Evolutionary conservation across 2,329 filamentous ascomycete species (phyloP), one percentile per base, ranked within the genome.

Genomic region (Hansfordia pulvinata): DNA sequence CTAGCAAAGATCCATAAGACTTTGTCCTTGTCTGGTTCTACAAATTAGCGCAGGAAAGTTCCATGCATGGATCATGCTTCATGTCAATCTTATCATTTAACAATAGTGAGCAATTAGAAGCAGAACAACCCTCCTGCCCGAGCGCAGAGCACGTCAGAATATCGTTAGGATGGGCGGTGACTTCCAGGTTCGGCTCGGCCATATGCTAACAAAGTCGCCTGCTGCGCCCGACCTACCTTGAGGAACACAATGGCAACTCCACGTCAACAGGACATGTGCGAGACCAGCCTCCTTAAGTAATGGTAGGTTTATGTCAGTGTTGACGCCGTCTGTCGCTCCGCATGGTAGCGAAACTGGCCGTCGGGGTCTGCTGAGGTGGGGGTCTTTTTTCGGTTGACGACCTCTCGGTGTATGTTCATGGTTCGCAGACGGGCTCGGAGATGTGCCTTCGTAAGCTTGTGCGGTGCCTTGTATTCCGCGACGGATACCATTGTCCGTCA

Each of bases 231-330:
- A 23, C 45, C 30, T 7, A 59, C 32, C 23, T 44, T 49, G n/a
- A 64, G 46, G 30, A 61, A 62, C 17, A 62, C 50, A 24, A 52
- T 53, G 3, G 50, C 46, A 36, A 63, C 52, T 13, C 54, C 53
- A 2, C 10, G 45, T 50, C 19, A 65, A 29, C 15, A 49, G 43
- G 9, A 60, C 49, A 32, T 58, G 60, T 29, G 57, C 49, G 6
- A 62, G 43, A 0, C 62, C 54, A 10, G 41, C 43, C 26, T 56
- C 37, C 8, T 50, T 50, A 68, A 67, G 38, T 65, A 64, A 19
- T 58, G 50, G 35, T 58, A 67, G 1, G 50, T 54, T 39, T 67
- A 53, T 4, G 56, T 57, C 19, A 67, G 40, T 9, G 60, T 52
- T 14, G 59, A 52, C 7, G 51, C 47, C 0, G 54, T 42, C 5